Base-by-base conservation (phyloP, 2,329 filamentous ascomycete species). In the Fusarium subtropicale region DNA sequence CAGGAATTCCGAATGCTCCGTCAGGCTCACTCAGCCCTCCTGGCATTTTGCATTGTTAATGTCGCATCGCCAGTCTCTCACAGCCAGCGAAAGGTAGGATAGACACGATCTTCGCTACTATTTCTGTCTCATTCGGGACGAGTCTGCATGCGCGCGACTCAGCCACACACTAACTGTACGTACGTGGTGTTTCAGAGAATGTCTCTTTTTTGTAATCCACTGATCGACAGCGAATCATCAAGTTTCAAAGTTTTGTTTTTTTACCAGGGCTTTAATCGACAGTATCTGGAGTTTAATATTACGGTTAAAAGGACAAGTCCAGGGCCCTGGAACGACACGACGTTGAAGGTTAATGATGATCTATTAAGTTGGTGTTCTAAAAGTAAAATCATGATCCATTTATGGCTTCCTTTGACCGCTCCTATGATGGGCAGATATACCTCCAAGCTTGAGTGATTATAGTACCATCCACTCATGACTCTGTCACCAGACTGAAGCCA, bases 171-270 rank as follows among this genome's bases (percentile, higher is more conserved):
- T 52, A 20, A 48, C 15, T 61, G 13, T 18, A 50, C 31, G 36
- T 22, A 39, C 34, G 42, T 68, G 50, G 53, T 68, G 66, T 69
- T 69, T 69, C 67, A 69, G 54, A 47, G 33, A 50, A 64, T 64
- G 54, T 60, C 68, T 51, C 51, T 64, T 31, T 44, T 44, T 41
- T 42, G 52, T 24, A 22, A 22, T 24, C 34, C 46, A 44, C 54
- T 45, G 55, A 60, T 58, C 44, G 61, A 39, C 47, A 56, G n/a
- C 56, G 24, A 51, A 56, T 62, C 57, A 38, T 42, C 22, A 26
- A 38, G 48, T 42, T 47, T 38, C 41, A 63, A 20, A 36, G 50
- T 44, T 44, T 60, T 52, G 39, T 34, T 44, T 54, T 34, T 44
- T 50, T 47, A 5, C 54, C 48, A 62, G 51, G 60, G 33, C 65